Percentiles rank a stretch among this genome's conserved stretches.
Evolutionary conservation across 768 basidiomycete species (phyloP).

Genomic region (Coprinellus micaceus): DNA sequence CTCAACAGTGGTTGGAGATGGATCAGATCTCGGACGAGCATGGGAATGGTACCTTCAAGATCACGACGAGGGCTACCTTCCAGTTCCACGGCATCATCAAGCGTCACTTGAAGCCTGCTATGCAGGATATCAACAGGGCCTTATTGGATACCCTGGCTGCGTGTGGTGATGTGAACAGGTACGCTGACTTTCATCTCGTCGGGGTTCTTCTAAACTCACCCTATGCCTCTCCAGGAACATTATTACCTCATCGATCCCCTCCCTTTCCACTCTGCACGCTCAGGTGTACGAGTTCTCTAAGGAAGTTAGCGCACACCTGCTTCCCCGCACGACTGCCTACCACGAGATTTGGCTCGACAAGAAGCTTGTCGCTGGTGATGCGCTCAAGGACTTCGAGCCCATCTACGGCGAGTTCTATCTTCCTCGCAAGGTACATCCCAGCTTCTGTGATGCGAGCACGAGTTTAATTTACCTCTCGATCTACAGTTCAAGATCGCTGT

Average conservation of each 20-base stretch:
- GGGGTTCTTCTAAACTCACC: background rate
- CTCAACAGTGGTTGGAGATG: conserved; percentile 92
- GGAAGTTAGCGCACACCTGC: conserved; percentile 76
- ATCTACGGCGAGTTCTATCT: conserved; percentile 98
- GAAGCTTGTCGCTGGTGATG: conserved; percentile 91
- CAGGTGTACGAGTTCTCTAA: conserved; percentile 84
- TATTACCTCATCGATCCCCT: conserved; percentile 86
- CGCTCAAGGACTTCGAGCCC: conserved; percentile 91
- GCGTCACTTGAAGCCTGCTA: conserved; percentile 90
- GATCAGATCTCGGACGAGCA: conserved; percentile 96
- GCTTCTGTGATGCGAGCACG: background rate
- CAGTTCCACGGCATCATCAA: conserved; percentile 99
- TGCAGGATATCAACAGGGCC: conserved; percentile 90
- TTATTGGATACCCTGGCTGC: conserved; percentile 95
- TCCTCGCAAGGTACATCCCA: conserved; percentile 74
- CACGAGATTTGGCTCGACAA: conserved; percentile 99
- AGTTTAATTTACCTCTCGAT: background rate
- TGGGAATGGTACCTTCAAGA: conserved; percentile 91
- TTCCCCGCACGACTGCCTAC: conserved; percentile 90
- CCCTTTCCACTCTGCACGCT: conserved; percentile 79
- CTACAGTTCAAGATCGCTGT: conserved; percentile 93
- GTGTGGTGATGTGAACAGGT: conserved; percentile 97
- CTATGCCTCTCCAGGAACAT: conserved; percentile 62
- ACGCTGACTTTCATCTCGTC: conserved; percentile 14
- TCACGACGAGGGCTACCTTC: conserved; percentile 97